Conservation (phyloP, 257 asterid species). For the Rehmannia glutinosa region DNA sequence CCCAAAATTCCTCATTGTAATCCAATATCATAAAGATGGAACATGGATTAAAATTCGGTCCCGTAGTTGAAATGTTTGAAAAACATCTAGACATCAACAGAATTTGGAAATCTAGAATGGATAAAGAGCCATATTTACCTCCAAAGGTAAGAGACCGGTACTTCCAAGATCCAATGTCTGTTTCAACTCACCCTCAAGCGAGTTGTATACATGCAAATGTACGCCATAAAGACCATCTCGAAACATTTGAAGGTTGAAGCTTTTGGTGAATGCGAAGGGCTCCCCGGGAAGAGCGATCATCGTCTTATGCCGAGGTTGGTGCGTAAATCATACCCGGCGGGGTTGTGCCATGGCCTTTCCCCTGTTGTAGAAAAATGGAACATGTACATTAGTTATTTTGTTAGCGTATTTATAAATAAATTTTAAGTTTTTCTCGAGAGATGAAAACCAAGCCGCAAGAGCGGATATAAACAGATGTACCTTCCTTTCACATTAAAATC, state of each 20-base stretch:
- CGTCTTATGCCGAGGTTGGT: slow-evolving; percentile 95
- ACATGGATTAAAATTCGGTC: no score
- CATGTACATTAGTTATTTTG: neutral
- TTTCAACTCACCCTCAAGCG: slow-evolving; percentile 94
- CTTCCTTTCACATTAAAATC: slow-evolving; percentile 96
- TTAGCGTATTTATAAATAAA: neutral
- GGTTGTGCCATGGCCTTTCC: slow-evolving; percentile 98
- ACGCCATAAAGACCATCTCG: slow-evolving; percentile 86
- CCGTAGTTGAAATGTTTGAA: no score
- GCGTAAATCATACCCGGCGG: slow-evolving; percentile 92
- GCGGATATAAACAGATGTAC: slow-evolving; percentile 30
- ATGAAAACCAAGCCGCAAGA: no score
- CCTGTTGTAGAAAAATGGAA: slow-evolving; percentile 29
- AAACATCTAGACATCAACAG: no score
- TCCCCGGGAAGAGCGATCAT: slow-evolving; percentile 98
- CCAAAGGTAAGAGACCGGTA: slow-evolving; percentile 86
- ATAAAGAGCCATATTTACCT: slow-evolving; percentile 40
- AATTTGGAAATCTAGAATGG: no score
- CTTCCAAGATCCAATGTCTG: slow-evolving; percentile 94
- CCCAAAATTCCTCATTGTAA: no score
- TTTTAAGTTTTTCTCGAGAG: no score
- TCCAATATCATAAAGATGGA: no score
- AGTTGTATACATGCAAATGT: slow-evolving; percentile 87
- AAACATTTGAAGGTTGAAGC: slow-evolving; percentile 82
- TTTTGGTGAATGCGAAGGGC: slow-evolving; percentile 90